phyloP scores from a whole-genome alignment of 495 filamentous ascomycete species.

The Friedmanniomyces simplex region DNA sequence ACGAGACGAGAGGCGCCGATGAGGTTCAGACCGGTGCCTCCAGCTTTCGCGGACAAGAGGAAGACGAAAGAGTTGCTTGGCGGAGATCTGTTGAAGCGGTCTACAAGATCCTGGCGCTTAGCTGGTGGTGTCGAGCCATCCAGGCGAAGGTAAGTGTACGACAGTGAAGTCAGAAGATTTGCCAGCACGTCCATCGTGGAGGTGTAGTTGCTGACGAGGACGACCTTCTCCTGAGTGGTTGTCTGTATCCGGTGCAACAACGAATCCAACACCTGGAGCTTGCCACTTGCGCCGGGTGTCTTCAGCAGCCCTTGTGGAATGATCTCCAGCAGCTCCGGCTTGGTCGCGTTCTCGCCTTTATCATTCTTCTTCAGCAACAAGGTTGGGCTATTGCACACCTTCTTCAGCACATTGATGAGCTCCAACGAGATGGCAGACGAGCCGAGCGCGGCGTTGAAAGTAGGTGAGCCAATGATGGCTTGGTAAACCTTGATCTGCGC shows the following conservation, averaged over 20 bases:
- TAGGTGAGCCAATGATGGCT: slow-evolving; percentile 56
- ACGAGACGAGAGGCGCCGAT: slow-evolving; percentile 68
- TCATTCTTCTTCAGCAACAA: slow-evolving; percentile 44
- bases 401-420: slow-evolving; percentile 70
- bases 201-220: slow-evolving; percentile 76
- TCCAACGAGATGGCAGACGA: slow-evolving; percentile 59
- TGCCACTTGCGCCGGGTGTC: slow-evolving; percentile 52
- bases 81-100: slow-evolving; percentile 60
- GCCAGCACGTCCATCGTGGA: slow-evolving; percentile 63
- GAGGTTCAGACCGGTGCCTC: slow-evolving; percentile 66
- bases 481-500: slow-evolving; percentile 62
- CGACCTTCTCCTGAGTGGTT: slow-evolving; percentile 55
- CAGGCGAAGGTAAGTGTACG: slow-evolving; percentile 57
- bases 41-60: slow-evolving; percentile 68
- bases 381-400: slow-evolving; percentile 70
- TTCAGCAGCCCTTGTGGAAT: slow-evolving; percentile 50
- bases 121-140: slow-evolving; percentile 59
- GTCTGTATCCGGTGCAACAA: slow-evolving; percentile 53
- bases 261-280: slow-evolving; percentile 61
- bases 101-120: slow-evolving; percentile 65
- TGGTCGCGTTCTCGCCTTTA: slow-evolving; percentile 30
- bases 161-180: slow-evolving; percentile 51
- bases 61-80: slow-evolving; percentile 57
- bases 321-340: slow-evolving; percentile 43
- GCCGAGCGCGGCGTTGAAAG: slow-evolving; percentile 55